Evolutionary conservation across 805 yeast genomes (phyloP).

Genomic region (Yamadazyma laniorum): DNA sequence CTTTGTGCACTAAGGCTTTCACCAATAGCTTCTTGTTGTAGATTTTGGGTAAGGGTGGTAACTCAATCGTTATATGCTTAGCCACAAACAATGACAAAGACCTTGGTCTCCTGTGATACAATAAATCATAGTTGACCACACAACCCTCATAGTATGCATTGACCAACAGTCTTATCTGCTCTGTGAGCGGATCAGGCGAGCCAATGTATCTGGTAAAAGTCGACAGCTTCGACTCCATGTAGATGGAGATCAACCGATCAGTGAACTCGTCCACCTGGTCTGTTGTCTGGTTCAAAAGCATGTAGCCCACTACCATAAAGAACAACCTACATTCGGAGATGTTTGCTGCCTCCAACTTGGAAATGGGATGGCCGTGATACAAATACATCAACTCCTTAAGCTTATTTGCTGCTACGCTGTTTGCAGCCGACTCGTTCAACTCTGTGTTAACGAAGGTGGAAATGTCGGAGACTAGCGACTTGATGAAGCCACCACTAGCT

Average conservation of each 20-base stretch:
- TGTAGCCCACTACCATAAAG: slow-evolving; percentile 17
- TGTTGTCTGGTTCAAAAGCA: slow-evolving; percentile 15
- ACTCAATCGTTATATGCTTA: slow-evolving; percentile 21
- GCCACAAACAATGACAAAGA: slow-evolving; percentile 24
- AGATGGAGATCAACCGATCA: slow-evolving; percentile 31
- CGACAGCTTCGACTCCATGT: slow-evolving; percentile 19
- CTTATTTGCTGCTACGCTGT: slow-evolving; percentile 14
- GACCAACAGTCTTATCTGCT: slow-evolving; percentile 10
- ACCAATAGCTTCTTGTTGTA: slow-evolving; percentile 27
- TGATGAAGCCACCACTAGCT: slow-evolving; percentile 30
- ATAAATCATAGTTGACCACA: slow-evolving; percentile 19
- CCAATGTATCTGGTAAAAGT: slow-evolving; percentile 7
- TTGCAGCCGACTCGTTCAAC: slow-evolving; percentile 15
- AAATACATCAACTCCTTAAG: slow-evolving; percentile 23
- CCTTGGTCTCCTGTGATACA: slow-evolving; percentile 19
- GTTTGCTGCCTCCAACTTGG: slow-evolving; percentile 4
- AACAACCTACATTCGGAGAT: slow-evolving; percentile 12
- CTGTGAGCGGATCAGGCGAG: neutral
- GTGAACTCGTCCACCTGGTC: slow-evolving; percentile 23
- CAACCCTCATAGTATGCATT: slow-evolving; percentile 25
- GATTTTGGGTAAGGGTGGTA: slow-evolving; percentile 37
- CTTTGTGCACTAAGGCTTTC: slow-evolving; percentile 39
- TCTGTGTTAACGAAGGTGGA: slow-evolving; percentile 31
- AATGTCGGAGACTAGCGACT: slow-evolving; percentile 32
- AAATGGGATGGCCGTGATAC: slow-evolving; percentile 13